A percentile compares a stretch with the other conserved stretches of the same genome.
Evolutionary conservation across 2,329 filamentous ascomycete species (phyloP).

Genomic region (Aplosporella prunicola): DNA sequence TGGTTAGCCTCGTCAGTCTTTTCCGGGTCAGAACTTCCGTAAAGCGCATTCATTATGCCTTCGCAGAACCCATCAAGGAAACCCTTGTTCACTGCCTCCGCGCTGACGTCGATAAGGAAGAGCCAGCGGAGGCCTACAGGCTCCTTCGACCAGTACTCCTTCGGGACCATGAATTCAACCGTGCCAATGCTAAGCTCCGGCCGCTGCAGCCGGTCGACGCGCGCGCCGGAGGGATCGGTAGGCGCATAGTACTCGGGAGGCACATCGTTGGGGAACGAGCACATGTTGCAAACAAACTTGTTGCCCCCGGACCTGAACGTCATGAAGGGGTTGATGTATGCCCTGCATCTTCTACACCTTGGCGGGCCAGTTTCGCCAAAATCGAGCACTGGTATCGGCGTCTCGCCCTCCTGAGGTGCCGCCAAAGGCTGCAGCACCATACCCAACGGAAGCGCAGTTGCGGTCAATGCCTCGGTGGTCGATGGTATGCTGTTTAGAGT

Average conservation of each 20-base stretch:
- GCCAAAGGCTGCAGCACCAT: constrained; percentile 84
- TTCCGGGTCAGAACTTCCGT: constrained; percentile 53
- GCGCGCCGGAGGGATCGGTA: constrained; percentile 73
- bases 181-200: constrained; percentile 87
- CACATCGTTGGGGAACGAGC: constrained; percentile 93
- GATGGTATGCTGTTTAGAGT: constrained; percentile 90
- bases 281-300: constrained; percentile 97
- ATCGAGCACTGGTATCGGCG: constrained; percentile 81
- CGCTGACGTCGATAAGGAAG: constrained; percentile 87
- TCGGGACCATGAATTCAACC: constrained; percentile 92
- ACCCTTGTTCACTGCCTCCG: constrained; percentile 82
- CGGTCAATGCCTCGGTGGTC: constrained; percentile 65
- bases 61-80: constrained; percentile 86
- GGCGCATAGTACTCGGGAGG: constrained; percentile 87
- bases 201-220: constrained; percentile 78
- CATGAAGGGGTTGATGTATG: constrained; percentile 99
- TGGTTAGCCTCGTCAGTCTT: constrained; percentile 42
- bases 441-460: constrained; percentile 77
- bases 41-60: constrained; percentile 76
- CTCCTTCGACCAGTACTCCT: constrained; percentile 96
- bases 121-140: constrained; percentile 81
- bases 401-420: constrained; percentile 70
- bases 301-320: constrained; percentile 88
- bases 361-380: constrained; percentile 89
- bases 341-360: constrained; percentile 81